Conservation (phyloP, 2,329 filamentous ascomycete species). For the Coniochaeta prunicola region DNA sequence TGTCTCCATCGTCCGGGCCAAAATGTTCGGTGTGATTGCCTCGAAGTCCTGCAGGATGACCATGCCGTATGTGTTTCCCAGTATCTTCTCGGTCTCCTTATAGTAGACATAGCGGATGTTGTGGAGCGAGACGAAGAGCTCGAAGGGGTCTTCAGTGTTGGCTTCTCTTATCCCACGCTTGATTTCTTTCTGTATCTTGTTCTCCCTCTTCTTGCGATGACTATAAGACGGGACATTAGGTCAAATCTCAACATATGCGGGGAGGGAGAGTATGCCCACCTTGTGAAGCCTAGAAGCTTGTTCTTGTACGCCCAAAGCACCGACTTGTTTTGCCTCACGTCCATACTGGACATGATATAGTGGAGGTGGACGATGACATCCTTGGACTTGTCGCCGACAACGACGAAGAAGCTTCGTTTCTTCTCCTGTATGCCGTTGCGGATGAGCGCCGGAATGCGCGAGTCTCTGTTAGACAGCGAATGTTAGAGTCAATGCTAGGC, state of each 20-base stretch:
- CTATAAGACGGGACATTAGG: constrained; percentile 30
- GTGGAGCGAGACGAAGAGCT: constrained; percentile 92
- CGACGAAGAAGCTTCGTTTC: constrained; percentile 96
- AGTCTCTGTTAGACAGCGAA: constrained; percentile 51
- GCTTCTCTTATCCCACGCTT: constrained; percentile 89
- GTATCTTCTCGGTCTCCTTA: constrained; percentile 98
- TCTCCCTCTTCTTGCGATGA: constrained; percentile 95
- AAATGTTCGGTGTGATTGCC: constrained; percentile 91
- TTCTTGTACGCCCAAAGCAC: constrained; percentile 99
- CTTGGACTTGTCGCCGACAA: constrained; percentile 89
- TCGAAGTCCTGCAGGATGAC: constrained; percentile 93
- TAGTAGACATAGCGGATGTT: constrained; percentile 99
- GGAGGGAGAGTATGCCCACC: constrained; percentile 27
- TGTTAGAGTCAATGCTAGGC: constrained; percentile 4
- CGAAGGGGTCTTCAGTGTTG: constrained; percentile 91
- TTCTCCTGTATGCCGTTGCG: constrained; percentile 90
- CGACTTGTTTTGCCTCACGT: constrained; percentile 92
- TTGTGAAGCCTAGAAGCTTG: constrained; percentile 84
- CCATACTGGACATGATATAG: constrained; percentile 83
- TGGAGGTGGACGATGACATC: constrained; percentile 93
- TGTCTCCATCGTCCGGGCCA: constrained; percentile 92
- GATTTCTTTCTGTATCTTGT: constrained; percentile 97
- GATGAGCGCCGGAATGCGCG: constrained; percentile 84
- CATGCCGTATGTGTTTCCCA: constrained; percentile 98
- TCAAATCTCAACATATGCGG: constrained; percentile 22